phyloP scores from a whole-genome alignment of 2,329 filamentous ascomycete species.

The Neurospora sp. region DNA sequence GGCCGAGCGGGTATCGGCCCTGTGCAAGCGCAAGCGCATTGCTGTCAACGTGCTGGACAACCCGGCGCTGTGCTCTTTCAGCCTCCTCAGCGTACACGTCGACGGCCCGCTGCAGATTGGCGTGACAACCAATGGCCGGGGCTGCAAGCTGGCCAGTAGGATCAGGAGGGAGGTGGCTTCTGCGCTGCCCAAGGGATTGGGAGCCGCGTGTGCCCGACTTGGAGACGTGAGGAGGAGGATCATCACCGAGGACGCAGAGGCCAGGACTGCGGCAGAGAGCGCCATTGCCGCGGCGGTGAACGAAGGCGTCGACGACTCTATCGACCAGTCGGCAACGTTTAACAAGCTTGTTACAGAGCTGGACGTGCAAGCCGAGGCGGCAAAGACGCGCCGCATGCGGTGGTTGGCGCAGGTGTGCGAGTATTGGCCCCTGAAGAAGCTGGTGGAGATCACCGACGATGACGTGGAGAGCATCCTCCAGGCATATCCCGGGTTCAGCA shows the following conservation, averaged over 20 bases:
- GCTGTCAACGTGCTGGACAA: conserved; percentile 89
- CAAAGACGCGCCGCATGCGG: conserved; percentile 72
- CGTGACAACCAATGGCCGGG: conserved; percentile 88
- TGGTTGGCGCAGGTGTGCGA: conserved; percentile 97
- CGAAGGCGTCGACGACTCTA: conserved; percentile 44
- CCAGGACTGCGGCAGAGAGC: conserved; percentile 24
- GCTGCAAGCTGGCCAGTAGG: conserved; percentile 84
- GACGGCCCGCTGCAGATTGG: conserved; percentile 92
- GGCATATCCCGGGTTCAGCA: conserved; percentile 44
- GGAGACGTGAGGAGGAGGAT: conserved; percentile 63
- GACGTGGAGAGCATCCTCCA: conserved; percentile 71
- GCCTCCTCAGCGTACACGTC: conserved; percentile 75
- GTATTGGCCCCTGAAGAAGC: conserved; percentile 84
- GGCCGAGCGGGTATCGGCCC: conserved; percentile 55
- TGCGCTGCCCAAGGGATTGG: conserved; percentile 64
- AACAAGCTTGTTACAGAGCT: conserved; percentile 71
- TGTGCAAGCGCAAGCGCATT: conserved; percentile 73
- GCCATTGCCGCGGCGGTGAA: conserved; percentile 31
- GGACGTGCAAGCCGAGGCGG: conserved; percentile 51
- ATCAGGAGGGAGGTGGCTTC: conserved; percentile 83
- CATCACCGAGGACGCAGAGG: conserved; percentile 56
- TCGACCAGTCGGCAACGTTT: conserved; percentile 70
- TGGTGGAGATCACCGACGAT: conserved; percentile 68
- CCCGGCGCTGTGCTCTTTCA: conserved; percentile 79
- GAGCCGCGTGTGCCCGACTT: conserved; percentile 64